phyloP scores from a whole-genome alignment of 108 stramenopile species.

The Discostella pseudostelligera region DNA sequence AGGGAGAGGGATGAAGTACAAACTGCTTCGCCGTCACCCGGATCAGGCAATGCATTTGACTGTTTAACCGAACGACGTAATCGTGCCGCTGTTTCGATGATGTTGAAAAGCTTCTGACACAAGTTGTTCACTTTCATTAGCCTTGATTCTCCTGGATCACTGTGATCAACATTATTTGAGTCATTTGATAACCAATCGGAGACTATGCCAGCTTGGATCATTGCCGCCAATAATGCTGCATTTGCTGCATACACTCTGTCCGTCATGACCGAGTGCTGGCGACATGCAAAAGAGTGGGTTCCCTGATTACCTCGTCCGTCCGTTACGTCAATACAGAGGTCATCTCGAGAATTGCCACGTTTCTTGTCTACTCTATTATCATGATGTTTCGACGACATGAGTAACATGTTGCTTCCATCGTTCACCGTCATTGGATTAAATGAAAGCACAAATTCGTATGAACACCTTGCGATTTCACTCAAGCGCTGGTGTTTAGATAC shows the following conservation, averaged over 20 bases:
- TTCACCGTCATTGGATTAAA: slow-evolving; percentile 24
- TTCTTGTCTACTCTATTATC: slow-evolving; percentile 8
- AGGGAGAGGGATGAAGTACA: slow-evolving; percentile 32
- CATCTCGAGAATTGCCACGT: slow-evolving; percentile 11
- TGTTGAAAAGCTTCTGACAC: slow-evolving; percentile 36
- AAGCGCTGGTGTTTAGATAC: slow-evolving; percentile 17
- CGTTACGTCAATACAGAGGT: slow-evolving; percentile 26
- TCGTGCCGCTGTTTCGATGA: slow-evolving; percentile 39
- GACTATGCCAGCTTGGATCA: slow-evolving; percentile 36
- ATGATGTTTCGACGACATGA: slow-evolving; percentile 3
- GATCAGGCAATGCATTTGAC: slow-evolving; percentile 8
- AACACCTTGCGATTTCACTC: slow-evolving; percentile 23
- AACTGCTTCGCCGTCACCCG: slow-evolving; percentile 41
- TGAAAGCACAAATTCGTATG: slow-evolving; percentile 37
- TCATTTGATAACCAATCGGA: slow-evolving; percentile 28
- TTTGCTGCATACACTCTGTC: slow-evolving; percentile 38
- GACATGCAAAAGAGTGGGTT: slow-evolving; percentile 17
- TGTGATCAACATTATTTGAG: background rate
- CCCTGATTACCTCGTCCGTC: background rate
- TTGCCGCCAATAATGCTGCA: slow-evolving; percentile 35
- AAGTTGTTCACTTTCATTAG: slow-evolving; percentile 29
- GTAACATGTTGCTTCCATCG: slow-evolving; percentile 1
- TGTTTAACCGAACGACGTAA: slow-evolving; percentile 31
- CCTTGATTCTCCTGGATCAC: slow-evolving; percentile 3
- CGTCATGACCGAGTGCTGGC: slow-evolving; percentile 30